Evolutionary conservation across 768 basidiomycete species (phyloP).

Genomic region (Tulasnella sp.): DNA sequence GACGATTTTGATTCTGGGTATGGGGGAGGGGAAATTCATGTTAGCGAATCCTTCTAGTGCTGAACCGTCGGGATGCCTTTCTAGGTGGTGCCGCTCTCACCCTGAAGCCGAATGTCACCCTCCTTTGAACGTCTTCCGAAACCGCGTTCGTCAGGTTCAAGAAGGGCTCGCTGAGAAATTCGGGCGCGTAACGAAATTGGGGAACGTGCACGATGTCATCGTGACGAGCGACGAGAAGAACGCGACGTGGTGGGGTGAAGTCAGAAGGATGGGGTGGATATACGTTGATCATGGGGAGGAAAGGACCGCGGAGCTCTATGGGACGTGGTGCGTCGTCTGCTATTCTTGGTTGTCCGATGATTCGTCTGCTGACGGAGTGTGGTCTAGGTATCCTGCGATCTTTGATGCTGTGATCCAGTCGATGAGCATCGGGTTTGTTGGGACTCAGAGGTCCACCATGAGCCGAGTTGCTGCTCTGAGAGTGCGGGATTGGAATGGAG

Average conservation of each 20-base stretch:
- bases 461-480: slow-evolving; percentile 32
- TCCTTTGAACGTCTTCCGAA: neutral
- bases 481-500: slow-evolving; percentile 37
- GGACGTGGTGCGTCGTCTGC: slow-evolving; percentile 27
- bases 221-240: slow-evolving; percentile 36
- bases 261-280: slow-evolving; percentile 29
- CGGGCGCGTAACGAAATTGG: neutral
- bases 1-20: slow-evolving; percentile 30
- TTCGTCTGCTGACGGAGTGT: too few species aligned
- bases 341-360: too few species aligned
- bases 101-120: slow-evolving; percentile 23
- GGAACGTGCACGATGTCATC: slow-evolving; percentile 27
- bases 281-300: slow-evolving; percentile 31
- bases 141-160: slow-evolving; percentile 29
- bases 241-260: slow-evolving; percentile 30
- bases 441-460: slow-evolving; percentile 36
- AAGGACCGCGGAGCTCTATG: slow-evolving; percentile 15
- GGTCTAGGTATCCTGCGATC: slow-evolving; percentile 32
- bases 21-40: neutral
- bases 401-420: slow-evolving; percentile 33
- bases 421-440: slow-evolving; percentile 35
- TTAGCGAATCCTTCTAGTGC: neutral
- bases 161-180: neutral
- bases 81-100: slow-evolving; percentile 18
- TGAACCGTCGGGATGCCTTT: neutral